Evolutionary conservation across 371 early-diverging fungal genomes (phyloP), one percentile per base, ranked within the genome.

Genomic region (Vairimorpha necatrix): DNA sequence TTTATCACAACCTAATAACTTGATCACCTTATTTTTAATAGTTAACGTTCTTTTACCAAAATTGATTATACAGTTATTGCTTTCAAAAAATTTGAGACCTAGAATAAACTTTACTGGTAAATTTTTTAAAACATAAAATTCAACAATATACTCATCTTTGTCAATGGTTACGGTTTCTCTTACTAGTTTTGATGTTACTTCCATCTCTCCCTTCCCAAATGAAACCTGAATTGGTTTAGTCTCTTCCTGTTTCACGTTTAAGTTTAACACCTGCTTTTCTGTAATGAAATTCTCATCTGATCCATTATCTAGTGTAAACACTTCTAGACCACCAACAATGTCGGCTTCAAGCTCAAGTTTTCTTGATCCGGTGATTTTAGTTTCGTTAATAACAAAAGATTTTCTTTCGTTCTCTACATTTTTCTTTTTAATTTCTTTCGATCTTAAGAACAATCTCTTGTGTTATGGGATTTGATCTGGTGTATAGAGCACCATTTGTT

Each of bases 51-150:
- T 63, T 7, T 38, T 20, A 18, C 22, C 11, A 18, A 32, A 11
- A n/a, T 50, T n/a, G 22, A 50, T 50, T 3, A 50, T 50, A 14
- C 20, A 14, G 6, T n/a, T 22, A 26, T 36, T 38, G 9, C 22
- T 32, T 4, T 32, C 2, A 16, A 66, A 46, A 46, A 66, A 66
- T 42, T 66, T 48, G 16, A 3, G 18, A 4, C 66, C 66, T 46
- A 66, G 39, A 1, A 66, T 20, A 13, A 66, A 6, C 18, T 26
- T 11, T 14, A 42, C 66, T 1, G 66, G 66, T 46, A 42, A 28
- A 16, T 38, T 28, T 11, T 66, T 24, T 2, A 66, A 7, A 7
- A 66, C 22, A 66, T 66, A 66, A 42, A 63, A 63, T 36, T 63
- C 22, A 14, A 6, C 22, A 7, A 18, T 6, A 63, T 63, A 66